Evolutionary conservation across 148 eudicot genomes (phyloP).

Genomic region (Oxyria digyna): DNA sequence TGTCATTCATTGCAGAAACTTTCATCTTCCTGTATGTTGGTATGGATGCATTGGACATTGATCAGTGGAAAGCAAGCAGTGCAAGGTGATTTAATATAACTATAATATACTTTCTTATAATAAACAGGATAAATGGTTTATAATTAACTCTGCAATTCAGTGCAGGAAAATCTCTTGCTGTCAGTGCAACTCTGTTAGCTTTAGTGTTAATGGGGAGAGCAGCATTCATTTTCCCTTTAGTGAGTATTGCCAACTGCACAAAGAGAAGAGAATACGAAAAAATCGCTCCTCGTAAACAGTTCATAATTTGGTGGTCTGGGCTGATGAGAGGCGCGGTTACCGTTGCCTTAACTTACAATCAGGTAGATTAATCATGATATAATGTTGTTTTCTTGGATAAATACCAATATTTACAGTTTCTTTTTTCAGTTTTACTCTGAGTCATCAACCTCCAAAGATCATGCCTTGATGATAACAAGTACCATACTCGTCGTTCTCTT

Average conservation of each 20-base stretch:
- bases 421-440: constrained; percentile 48
- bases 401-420: background rate
- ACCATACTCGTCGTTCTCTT: constrained; percentile 69
- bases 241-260: constrained; percentile 30
- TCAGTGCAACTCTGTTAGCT: constrained; percentile 58
- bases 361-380: constrained; percentile 29
- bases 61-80: constrained; percentile 62
- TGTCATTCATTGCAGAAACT: constrained; percentile 75
- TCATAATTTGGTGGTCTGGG: constrained; percentile 98
- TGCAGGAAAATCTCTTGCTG: constrained; percentile 52
- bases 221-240: constrained; percentile 76
- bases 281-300: constrained; percentile 36
- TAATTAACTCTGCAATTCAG: constrained; percentile 27
- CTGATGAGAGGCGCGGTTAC: constrained; percentile 96
- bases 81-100: constrained; percentile 31
- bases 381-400: background rate
- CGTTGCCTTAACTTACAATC: constrained; percentile 82
- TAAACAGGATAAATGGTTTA: background rate
- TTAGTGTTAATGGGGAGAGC: constrained; percentile 77
- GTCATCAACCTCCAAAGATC: constrained; percentile 23
- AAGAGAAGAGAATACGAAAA: constrained; percentile 33
- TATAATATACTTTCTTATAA: no score
- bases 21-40: constrained; percentile 88
- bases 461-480: constrained; percentile 62
- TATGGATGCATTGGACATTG: constrained; percentile 81